Base-by-base conservation (phyloP, 164 flowering plant genomes). In the Vitis rotundifolia region DNA sequence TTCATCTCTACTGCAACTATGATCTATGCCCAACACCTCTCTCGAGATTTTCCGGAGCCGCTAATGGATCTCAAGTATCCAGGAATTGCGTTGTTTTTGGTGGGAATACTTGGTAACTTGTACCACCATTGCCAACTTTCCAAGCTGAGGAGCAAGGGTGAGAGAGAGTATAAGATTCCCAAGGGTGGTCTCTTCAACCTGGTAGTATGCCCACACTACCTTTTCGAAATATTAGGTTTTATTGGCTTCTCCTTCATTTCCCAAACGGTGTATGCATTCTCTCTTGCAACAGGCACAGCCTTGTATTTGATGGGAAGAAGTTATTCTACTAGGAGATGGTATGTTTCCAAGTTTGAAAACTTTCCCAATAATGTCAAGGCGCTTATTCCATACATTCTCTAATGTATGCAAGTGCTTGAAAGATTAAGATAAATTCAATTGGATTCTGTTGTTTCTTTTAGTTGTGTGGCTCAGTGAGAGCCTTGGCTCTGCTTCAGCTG, bases 171-270 rank as follows among this genome's bases (percentile, higher is more conserved):
- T 72, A 88, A 86, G 64, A 86, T 91, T 47, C 97, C 94, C 0
- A 81, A 22, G 14, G 94, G 92, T 1, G 94, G 91, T 29, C 68
- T 91, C 4, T 91, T 91, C 55, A 69, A 63, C 70, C 48, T 80
- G 18, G 86, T 88, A 10, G 79, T 87, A 6, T 91, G 97, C 80
- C 94, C 97, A 11, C 97, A 91, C 65, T 91, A 91, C 66, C 77
- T 88, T 12, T 91, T 89, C 61, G 94, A 91, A 70, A 78, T 88
- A 19, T 8, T 86, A 12, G 77, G 9, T 2, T 89, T 85, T 59
- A 26, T 81, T 2, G 93, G 94, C 6, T n/a, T 91, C 11, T 65
- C 86, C 5, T 78, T 80, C n/a, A 87, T 87, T 49, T 82, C 94
- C 37, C 97, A 89, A 53, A 86, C 89, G 3, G 1, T 79, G 2